Evolutionary conservation across 2,329 filamentous ascomycete species (phyloP), one percentile per base, ranked within the genome.

Genomic region (Ceratocystis cubensis): DNA sequence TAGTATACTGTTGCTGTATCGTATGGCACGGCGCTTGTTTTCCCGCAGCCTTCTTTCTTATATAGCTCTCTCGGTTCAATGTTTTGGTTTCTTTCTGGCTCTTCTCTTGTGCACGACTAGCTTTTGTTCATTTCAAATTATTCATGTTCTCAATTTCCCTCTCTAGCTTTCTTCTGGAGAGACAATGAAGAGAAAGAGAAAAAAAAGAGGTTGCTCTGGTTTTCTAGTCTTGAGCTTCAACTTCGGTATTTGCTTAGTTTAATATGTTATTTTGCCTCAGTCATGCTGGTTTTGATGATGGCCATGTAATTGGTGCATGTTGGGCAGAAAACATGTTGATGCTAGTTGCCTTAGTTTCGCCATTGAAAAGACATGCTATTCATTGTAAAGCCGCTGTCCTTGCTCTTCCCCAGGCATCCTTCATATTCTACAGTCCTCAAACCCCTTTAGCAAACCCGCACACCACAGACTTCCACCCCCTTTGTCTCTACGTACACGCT

Each of bases 401-500:
- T 48, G 45, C 45, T 48, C 17, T 48, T n/a, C 44, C 45, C 20
- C 45, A 6, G 17, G 4, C 20, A 2, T 15, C 20, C 48, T 28
- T 7, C 10, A 2, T 28, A 10, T 10, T n/a, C 20, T 22, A 20
- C 22, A 6, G 20, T 22, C 17, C 22, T 22, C n/a, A 20, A n/a
- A 2, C 8, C 7, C 5, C 48, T 22, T 50, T 67, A 88, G 72
- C 87, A 90, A 41, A 92, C 83, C 72, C 83, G 78, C 64, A 91
- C 77, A 3, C 88, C 88, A 71, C 88, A 91, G n/a, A 89, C 82
- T 72, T 89, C 85, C 1, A 91, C 79, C n/a, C 82, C 83, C 72
- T 85, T 85, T 45, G 84, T 83, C 73, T 89, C 83, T 22, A 90
- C 82, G 70, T 80, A 79, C 8, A 84, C 85, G 61, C 79, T 75